phyloP scores from a whole-genome alignment of 257 asterid genomes.

The Nicotiana tabacum region DNA sequence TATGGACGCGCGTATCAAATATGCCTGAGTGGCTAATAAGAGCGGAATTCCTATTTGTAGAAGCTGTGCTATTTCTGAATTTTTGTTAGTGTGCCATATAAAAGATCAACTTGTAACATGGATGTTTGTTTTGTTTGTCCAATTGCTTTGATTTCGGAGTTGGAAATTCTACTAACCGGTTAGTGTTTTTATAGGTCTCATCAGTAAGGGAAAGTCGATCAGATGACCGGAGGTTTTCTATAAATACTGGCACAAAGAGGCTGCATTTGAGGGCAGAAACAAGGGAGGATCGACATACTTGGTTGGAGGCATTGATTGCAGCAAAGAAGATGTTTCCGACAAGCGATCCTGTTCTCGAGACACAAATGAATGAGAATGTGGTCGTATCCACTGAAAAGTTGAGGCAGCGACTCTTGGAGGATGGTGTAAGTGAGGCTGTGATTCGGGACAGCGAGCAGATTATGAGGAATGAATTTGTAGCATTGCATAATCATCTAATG shows the following conservation, averaged over 20 bases:
- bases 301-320: conserved; percentile 24
- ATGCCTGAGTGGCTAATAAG: neutral
- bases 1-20: neutral
- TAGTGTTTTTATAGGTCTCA: conserved; percentile 15
- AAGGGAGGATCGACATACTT: conserved; percentile 14
- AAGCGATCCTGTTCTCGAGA: conserved; percentile 14
- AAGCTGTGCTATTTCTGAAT: neutral
- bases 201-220: conserved; percentile 24
- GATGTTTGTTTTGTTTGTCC: neutral
- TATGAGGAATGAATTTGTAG: conserved; percentile 21
- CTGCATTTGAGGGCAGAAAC: conserved; percentile 28
- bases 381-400: conserved; percentile 22
- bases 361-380: conserved; percentile 10
- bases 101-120: neutral
- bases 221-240: conserved; percentile 26
- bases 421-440: conserved; percentile 25
- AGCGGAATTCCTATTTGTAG: neutral
- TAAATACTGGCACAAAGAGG: conserved; percentile 21
- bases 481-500: conserved; percentile 13
- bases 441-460: conserved; percentile 24
- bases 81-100: neutral
- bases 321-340: conserved; percentile 18
- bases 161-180: neutral
- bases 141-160: neutral
- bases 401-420: conserved; percentile 23